These are phyloP conservation scores for Nyctanthes arbortristis DNA, from an alignment of 257 asterid species.

Conservation along the genomic window DNA sequence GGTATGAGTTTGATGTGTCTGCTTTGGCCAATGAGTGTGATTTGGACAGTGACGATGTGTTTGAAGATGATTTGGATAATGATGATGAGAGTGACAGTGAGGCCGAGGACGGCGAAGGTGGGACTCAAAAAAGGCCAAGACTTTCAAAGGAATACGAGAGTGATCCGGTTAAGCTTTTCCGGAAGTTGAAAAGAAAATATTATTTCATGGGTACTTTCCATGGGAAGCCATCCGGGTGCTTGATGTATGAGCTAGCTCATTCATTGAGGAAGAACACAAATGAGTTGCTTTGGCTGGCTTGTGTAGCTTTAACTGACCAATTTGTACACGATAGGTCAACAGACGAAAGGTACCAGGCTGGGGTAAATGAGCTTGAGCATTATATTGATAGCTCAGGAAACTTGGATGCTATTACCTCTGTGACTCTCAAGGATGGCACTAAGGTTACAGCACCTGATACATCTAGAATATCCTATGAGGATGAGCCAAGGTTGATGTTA, in stretches of 20 bases:
- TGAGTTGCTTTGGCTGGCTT: slow-evolving; percentile 92
- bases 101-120: slow-evolving; percentile 51
- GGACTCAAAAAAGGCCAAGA: slow-evolving; percentile 64
- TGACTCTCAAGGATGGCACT: slow-evolving; percentile 92
- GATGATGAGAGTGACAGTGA: slow-evolving; percentile 69
- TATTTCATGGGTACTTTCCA: slow-evolving; percentile 89
- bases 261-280: slow-evolving; percentile 73
- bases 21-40: slow-evolving; percentile 87
- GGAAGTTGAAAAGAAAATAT: slow-evolving; percentile 72
- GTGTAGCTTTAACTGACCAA: slow-evolving; percentile 93
- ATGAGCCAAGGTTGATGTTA: slow-evolving; percentile 87
- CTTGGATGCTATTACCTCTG: slow-evolving; percentile 70
- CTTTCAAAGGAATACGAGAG: slow-evolving; percentile 43
- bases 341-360: slow-evolving; percentile 86
- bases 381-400: slow-evolving; percentile 88
- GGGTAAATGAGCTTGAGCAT: slow-evolving; percentile 92
- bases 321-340: slow-evolving; percentile 90
- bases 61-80: slow-evolving; percentile 66
- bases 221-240: slow-evolving; percentile 97
- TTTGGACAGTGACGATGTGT: slow-evolving; percentile 76
- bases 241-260: slow-evolving; percentile 90
- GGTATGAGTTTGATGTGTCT: slow-evolving; percentile 80
- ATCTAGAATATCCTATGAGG: slow-evolving; percentile 79
- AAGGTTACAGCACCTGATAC: slow-evolving; percentile 78
- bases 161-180: slow-evolving; percentile 68